These are phyloP conservation scores for Lactifluus piperatus DNA, from an alignment of 768 basidiomycete species.

Conservation along the genomic window DNA sequence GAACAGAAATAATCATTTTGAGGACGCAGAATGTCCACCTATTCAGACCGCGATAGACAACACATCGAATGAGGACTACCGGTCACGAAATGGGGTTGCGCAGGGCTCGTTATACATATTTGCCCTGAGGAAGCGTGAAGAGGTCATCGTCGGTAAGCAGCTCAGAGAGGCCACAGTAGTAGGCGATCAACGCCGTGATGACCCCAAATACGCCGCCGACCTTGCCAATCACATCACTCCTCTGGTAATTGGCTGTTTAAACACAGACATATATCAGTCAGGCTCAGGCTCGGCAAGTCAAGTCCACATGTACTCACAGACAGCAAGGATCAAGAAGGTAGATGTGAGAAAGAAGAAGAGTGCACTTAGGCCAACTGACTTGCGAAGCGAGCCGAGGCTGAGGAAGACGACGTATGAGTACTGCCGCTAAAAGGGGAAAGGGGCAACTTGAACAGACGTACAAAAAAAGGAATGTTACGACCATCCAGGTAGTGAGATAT, in stretches of 20 bases:
- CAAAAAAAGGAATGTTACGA: constrained; percentile 64
- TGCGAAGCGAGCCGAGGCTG: constrained; percentile 43
- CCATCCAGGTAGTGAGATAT: constrained; percentile 67
- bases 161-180: constrained; percentile 37
- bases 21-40: no score
- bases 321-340: constrained; percentile 42
- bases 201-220: constrained; percentile 40
- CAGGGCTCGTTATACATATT: not conserved
- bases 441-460: constrained; percentile 28
- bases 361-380: constrained; percentile 40
- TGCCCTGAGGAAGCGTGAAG: constrained; percentile 36
- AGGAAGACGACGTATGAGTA: not conserved
- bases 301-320: constrained; percentile 26
- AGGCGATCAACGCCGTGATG: constrained; percentile 39
- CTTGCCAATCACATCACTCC: constrained; percentile 22
- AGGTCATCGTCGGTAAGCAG: constrained; percentile 32
- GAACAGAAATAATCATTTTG: no score
- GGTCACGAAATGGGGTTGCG: no score
- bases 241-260: constrained; percentile 19
- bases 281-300: not conserved
- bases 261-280: not conserved
- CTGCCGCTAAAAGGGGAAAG: not conserved
- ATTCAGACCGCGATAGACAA: no score
- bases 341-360: constrained; percentile 45
- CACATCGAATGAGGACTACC: no score